Conservation (phyloP, 2,329 filamentous ascomycete species). For the Alternaria alternata region DNA sequence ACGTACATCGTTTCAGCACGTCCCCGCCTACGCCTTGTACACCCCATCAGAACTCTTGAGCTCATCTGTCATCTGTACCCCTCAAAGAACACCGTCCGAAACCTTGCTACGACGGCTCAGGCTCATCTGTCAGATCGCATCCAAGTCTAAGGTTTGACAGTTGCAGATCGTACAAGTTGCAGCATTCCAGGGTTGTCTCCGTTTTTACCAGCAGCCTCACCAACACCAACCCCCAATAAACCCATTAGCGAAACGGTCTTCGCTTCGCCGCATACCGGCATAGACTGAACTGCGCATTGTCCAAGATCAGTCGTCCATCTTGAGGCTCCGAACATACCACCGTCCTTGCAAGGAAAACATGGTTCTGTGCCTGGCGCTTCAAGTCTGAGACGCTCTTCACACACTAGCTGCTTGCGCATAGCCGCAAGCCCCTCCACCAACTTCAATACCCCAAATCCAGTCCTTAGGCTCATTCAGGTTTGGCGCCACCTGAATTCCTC, state of each 20-base stretch:
- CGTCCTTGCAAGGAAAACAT: constrained; percentile 39
- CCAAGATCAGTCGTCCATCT: constrained; percentile 25
- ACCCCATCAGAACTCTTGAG: constrained; percentile 22
- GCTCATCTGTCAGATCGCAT: constrained; percentile 13
- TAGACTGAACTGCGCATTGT: constrained; percentile 31
- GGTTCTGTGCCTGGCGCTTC: constrained; percentile 50
- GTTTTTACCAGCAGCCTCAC: constrained; percentile 5
- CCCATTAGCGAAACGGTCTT: constrained; percentile 19
- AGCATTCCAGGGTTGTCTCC: neutral
- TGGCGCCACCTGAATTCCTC: constrained; percentile 36
- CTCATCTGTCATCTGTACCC: constrained; percentile 14
- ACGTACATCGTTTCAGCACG: constrained; percentile 47
- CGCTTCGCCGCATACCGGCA: constrained; percentile 33
- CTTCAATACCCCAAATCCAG: constrained; percentile 27
- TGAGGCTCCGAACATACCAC: constrained; percentile 27
- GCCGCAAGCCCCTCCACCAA: constrained; percentile 30
- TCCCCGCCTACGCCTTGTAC: constrained; percentile 39
- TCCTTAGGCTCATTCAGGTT: constrained; percentile 28
- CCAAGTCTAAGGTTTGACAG: neutral
- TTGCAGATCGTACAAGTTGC: neutral
- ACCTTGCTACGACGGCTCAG: constrained; percentile 21
- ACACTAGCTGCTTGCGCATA: constrained; percentile 46
- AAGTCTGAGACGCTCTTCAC: constrained; percentile 52
- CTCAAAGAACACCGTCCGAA: constrained; percentile 18
- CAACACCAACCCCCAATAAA: constrained; percentile 4